Base-by-base conservation (phyloP, 768 basidiomycete genomes). In the Russula sp. region DNA sequence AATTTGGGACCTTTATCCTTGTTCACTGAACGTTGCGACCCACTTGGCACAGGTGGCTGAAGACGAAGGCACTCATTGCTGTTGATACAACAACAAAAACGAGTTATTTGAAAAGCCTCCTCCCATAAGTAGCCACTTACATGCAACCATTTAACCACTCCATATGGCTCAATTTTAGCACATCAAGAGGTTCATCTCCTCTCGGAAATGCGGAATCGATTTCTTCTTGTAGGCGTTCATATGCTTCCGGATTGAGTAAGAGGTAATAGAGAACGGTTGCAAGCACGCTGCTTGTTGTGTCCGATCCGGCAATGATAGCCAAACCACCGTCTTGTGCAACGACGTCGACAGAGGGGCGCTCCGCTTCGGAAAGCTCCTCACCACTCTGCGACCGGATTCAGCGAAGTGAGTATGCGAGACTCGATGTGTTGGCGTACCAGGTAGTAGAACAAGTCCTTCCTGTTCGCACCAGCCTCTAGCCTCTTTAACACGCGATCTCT, bases 261-360 rank as follows among this genome's bases (percentile, higher is more conserved):
- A 79, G 69, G 64, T 70, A 73, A 60, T 71, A 76, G 36, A 77
- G 66, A 0, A 76, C 39, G n/a, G 71, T 68, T 8, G 69, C 62
- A 22, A 79, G 65, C 8, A 70, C 69, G 22, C 70, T 74, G 18
- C 75, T 72, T 1, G 75, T 77, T 3, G 78, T 78, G 58, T 79
- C 78, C 0, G 77, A 73, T 13, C 78, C 78, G 2, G 78, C 78
- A 43, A 76, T 58, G 39, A 79, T 75, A 9, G 74, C 75, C 34
- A 79, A 65, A 0, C 35, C 25, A 10, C 60, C 78, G 63, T 80
- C 75, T 41, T 75, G 73, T 5, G 72, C 61, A 18, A 79, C 34
- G 16, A 32, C 53, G 0, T 39, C 34, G 3, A 54, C 25, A 32
- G 63, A 43, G 32, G 48, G 59, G 4, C 53, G 63, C 53, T 55